Evolutionary conservation across 768 basidiomycete species (phyloP), one percentile per base, ranked within the genome.

Genomic region (Mycena polygramma): DNA sequence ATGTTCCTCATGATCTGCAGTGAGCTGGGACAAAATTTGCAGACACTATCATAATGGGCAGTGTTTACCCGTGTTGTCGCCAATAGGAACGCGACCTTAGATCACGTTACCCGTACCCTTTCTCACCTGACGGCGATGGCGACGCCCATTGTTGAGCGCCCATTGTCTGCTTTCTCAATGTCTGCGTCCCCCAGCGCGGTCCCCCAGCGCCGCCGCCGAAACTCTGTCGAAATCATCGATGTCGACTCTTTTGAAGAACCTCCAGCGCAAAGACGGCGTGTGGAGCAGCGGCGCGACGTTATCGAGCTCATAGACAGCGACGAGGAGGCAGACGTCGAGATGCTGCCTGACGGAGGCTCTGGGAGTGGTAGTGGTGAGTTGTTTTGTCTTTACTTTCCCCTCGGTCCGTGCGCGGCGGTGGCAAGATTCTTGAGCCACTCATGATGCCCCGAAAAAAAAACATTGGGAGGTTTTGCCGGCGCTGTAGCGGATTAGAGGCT

Each of bases 241-340:
- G 66, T 71, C 43, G 70, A 71, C 30, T 55, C 46, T 7, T 61
- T 57, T 17, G 64, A 71, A n/a, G 69, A 64, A 7, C 6, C 46
- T 17, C 70, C 70, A 3, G 10, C 66, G 37, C 70, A 67, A 49
- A 54, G 66, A 46, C 22, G 66, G 30, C 65, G 66, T 19, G 41
- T 60, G 58, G 62, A 66, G 52, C 64, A 20, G 22, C 14, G 20
- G 6, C 36, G 20, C 36, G 66, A 71, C n/a, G 41, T 71, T 36
- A 71, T 71, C 51, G 70, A 71, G 53, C 48, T 71, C 17, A 14
- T 71, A 35, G 70, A 71, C 57, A 71, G 70, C 61, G 70, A 71
- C 30, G 66, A 68, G 10, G 70, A 71, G 54, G n/a, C 30, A 8
- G 45, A 10, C 10, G 22, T 17, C 20, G 58, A 35, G n/a, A 4